Conservation (phyloP, 345 rosid genomes). For the Populus simonii region DNA sequence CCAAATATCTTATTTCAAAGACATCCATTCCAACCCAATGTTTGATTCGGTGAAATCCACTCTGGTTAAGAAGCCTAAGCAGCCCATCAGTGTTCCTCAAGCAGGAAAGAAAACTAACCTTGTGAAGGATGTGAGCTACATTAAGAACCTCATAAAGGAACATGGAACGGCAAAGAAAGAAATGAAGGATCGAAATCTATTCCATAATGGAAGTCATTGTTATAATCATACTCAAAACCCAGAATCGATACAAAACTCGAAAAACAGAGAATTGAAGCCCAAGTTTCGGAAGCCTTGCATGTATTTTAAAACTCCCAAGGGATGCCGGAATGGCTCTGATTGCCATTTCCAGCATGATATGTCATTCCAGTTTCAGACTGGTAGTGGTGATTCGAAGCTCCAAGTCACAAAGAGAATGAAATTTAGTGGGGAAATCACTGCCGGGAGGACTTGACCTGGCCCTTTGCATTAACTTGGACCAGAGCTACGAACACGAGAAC, state of each 20-base stretch:
- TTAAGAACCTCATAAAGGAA: constrained; percentile 61
- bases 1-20: not conserved
- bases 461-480: too few relatives aligned
- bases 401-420: constrained; percentile 50
- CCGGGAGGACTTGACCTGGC: constrained; percentile 12
- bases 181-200: constrained; percentile 8
- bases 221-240: constrained; percentile 11
- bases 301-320: constrained; percentile 40
- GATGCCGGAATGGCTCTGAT: constrained; percentile 48
- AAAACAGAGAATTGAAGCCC: constrained; percentile 19
- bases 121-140: constrained; percentile 43
- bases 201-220: constrained; percentile 4
- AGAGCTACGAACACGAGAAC: not conserved
- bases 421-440: constrained; percentile 21
- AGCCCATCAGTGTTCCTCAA: constrained; percentile 13
- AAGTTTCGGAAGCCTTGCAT: constrained; percentile 42
- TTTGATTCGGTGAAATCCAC: constrained; percentile 6
- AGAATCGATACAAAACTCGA: constrained; percentile 17
- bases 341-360: constrained; percentile 47
- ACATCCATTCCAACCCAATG: not conserved
- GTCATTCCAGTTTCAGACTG: constrained; percentile 24
- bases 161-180: constrained; percentile 52
- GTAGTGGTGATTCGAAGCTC: constrained; percentile 10
- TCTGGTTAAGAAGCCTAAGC: constrained; percentile 14
- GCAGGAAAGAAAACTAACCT: constrained; percentile 13